phyloP scores from a whole-genome alignment of 768 basidiomycete genomes.

The Collybia mongolica region DNA sequence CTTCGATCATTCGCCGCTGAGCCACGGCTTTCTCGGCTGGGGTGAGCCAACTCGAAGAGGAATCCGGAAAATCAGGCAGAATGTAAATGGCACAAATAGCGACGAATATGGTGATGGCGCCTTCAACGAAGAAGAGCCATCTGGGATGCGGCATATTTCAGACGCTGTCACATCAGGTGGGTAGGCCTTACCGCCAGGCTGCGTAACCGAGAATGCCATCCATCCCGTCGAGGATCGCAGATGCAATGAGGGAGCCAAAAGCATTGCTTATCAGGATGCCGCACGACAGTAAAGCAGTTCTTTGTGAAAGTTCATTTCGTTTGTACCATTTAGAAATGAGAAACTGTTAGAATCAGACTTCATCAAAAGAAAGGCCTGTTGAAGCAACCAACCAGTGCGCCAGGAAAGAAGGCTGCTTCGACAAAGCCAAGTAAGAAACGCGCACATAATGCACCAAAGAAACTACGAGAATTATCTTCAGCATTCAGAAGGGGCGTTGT shows the following conservation, averaged over 20 bases:
- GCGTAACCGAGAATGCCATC: constrained; percentile 70
- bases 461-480: constrained; percentile 35
- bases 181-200: constrained; percentile 65
- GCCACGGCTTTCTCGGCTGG: constrained; percentile 61
- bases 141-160: constrained; percentile 26
- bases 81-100: constrained; percentile 60
- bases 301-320: constrained; percentile 67
- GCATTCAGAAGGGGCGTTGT: background rate
- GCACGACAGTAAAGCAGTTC: constrained; percentile 70
- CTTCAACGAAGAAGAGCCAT: constrained; percentile 81
- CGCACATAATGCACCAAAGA: constrained; percentile 63
- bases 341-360: constrained; percentile 31
- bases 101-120: constrained; percentile 56
- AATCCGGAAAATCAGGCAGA: constrained; percentile 83
- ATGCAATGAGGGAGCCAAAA: constrained; percentile 81
- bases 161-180: background rate
- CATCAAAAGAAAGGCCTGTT: no score
- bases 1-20: constrained; percentile 64
- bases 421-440: constrained; percentile 79
- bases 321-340: constrained; percentile 80
- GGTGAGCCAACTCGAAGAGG: constrained; percentile 55
- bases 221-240: constrained; percentile 75
- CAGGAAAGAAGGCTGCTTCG: constrained; percentile 75
- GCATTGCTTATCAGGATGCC: constrained; percentile 85
- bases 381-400: constrained; percentile 33